Evolutionary conservation across 1,284 basidiomycete genomes (phyloP), one percentile per base, ranked within the genome.

Genomic region (Cutaneotrichosporon dermatis): DNA sequence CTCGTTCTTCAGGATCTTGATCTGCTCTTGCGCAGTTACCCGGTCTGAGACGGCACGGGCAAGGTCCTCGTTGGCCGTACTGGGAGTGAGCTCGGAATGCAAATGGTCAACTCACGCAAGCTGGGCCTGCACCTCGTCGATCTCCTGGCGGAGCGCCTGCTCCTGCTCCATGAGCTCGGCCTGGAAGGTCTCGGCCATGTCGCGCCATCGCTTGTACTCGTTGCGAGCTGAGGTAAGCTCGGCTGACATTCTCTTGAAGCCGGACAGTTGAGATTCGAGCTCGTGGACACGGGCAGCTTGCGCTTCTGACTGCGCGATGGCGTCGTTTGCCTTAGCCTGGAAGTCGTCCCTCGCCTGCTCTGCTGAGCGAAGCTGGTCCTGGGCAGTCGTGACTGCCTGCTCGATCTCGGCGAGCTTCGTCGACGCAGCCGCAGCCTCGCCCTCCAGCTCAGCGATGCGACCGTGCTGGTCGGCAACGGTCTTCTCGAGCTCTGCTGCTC

Each of bases 401-500:
- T 46, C 43, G 4, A 43, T 9, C 25, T 59, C 54, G 11, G 58
- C 16, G 13, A 59, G 52, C 37, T 57, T 35, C 1, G 46, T 25
- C 3, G 51, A 40, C 6, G 35, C 15, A 36, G 51, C 46, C 6
- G 13, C 13, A 4, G 44, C 45, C 9, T 59, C 50, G 6, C 10
- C n/a, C 36, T 62, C 51, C 34, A 62, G 42, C 16, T 52, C 39
- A 4, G 15, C 11, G 34, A 42, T 35, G 6, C 45, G 54, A 2
- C 25, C 25, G 25, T 53, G 39, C 33, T 46, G 43, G 2, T 52
- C 57, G 4, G 57, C 9, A 0, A 33, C 36, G 12, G 45, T 13
- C 13, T 25, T 8, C 51, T 62, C 40, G 25, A 63, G 46, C 12
- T 64, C 64, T 9, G 25, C 43, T 3, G 49, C 42, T 33, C 43